These are phyloP conservation scores for Pinus tabuliformis DNA, from an alignment of 75 land plant species.

Conservation along the genomic window DNA sequence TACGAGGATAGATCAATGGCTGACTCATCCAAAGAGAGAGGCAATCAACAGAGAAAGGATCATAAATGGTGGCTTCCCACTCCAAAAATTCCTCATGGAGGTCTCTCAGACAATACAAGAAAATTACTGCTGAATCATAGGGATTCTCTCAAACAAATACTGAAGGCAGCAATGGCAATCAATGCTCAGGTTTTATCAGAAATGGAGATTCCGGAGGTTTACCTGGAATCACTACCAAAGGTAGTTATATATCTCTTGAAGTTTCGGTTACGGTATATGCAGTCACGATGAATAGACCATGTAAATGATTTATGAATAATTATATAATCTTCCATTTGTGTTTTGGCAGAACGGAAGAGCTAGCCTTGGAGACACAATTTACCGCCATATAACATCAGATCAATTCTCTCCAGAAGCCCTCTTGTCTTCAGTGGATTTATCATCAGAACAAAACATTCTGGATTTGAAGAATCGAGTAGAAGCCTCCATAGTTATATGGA, in stretches of 20 bases:
- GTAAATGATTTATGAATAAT: not conserved
- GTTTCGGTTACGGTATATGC: not conserved
- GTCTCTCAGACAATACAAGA: conserved; percentile 62
- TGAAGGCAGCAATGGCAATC: conserved; percentile 91
- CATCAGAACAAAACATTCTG: conserved; percentile 65
- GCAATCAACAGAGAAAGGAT: conserved; percentile 36
- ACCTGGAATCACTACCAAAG: conserved; percentile 86
- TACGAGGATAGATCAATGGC: conserved; percentile 58
- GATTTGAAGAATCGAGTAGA: conserved; percentile 82
- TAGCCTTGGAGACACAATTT: conserved; percentile 74
- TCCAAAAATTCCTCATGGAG: conserved; percentile 66
- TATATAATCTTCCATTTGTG: not conserved
- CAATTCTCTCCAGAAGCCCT: conserved; percentile 62
- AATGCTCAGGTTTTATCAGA: conserved; percentile 83
- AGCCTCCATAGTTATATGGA: conserved; percentile 82
- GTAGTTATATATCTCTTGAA: conserved; percentile 22
- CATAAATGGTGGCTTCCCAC: conserved; percentile 96
- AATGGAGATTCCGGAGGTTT: conserved; percentile 88
- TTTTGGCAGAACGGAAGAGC: conserved; percentile 67
- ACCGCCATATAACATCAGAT: conserved; percentile 62
- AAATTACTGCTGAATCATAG: conserved; percentile 71
- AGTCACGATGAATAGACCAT: not conserved
- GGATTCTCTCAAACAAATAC: conserved; percentile 74
- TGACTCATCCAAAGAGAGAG: conserved; percentile 30
- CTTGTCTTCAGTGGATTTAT: conserved; percentile 58